A percentile compares a stretch with the other conserved stretches of the same genome.
phyloP scores from a whole-genome alignment of 2,329 filamentous ascomycete species.

The Tolypocladium sp. region DNA sequence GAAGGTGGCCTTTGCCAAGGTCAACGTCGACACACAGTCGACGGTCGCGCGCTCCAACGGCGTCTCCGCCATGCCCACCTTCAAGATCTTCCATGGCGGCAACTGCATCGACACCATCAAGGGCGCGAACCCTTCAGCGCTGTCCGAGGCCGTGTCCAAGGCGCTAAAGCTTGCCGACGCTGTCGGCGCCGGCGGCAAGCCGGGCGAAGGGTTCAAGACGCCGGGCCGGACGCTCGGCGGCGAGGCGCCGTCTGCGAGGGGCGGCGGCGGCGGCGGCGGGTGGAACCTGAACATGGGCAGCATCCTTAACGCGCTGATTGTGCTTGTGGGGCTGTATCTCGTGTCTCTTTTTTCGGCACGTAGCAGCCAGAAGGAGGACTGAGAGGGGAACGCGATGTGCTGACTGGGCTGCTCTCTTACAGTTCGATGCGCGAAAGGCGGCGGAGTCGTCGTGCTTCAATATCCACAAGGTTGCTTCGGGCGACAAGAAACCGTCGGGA shows the following conservation, averaged over 20 bases:
- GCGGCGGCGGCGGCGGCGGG: conserved; percentile 10
- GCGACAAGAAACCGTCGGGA: neutral
- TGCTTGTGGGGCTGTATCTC: conserved; percentile 53
- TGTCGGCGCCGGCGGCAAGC: conserved; percentile 28
- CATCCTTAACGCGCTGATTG: conserved; percentile 39
- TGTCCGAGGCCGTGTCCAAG: conserved; percentile 69
- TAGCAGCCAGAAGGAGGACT: conserved; percentile 9
- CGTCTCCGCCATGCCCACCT: conserved; percentile 87
- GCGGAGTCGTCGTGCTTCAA: conserved; percentile 54
- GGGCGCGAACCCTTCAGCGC: conserved; percentile 69
- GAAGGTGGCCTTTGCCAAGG: conserved; percentile 81
- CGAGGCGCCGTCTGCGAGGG: conserved; percentile 9
- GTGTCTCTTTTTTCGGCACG: conserved; percentile 51
- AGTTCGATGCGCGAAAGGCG: conserved; percentile 54
- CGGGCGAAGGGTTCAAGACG: conserved; percentile 40
- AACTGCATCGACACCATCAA: conserved; percentile 65
- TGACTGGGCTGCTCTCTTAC: conserved; percentile 11
- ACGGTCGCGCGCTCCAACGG: conserved; percentile 69
- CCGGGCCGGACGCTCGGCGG: conserved; percentile 50
- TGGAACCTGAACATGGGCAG: conserved; percentile 25
- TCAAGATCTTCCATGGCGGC: conserved; percentile 78
- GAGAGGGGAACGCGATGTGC: conserved; percentile 4
- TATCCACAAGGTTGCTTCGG: conserved; percentile 28
- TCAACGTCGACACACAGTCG: conserved; percentile 79
- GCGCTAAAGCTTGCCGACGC: conserved; percentile 44